phyloP scores from a whole-genome alignment of 2,329 filamentous ascomycete species.

The Sclerotinia subarctica region DNA sequence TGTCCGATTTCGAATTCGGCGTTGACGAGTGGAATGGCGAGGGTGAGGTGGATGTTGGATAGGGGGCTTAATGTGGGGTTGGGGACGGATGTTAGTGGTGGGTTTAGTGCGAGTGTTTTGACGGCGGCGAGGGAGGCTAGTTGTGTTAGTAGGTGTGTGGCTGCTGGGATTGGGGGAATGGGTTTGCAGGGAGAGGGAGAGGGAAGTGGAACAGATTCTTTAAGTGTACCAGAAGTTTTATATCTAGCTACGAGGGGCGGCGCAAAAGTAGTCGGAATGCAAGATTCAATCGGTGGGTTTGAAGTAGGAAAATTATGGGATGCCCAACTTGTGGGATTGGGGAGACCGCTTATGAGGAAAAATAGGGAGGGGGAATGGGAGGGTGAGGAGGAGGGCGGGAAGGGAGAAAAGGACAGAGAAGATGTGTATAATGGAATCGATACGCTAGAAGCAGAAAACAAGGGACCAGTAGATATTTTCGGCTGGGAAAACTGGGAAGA shows the following conservation, averaged over 20 bases:
- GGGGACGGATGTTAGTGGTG: slow-evolving; percentile 88
- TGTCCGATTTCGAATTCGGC: slow-evolving; percentile 86
- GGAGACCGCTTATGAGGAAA: not conserved
- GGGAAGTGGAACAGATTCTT: slow-evolving; percentile 51
- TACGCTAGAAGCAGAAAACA: too few species aligned
- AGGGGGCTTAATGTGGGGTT: slow-evolving; percentile 76
- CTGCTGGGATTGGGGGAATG: slow-evolving; percentile 46
- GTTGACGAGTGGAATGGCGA: slow-evolving; percentile 74
- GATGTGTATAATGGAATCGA: slow-evolving; percentile 22
- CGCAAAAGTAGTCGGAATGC: slow-evolving; percentile 74
- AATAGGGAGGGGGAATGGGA: not conserved
- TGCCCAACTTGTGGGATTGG: slow-evolving; percentile 75
- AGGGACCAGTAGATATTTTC: slow-evolving; percentile 78
- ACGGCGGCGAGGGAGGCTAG: slow-evolving; percentile 80
- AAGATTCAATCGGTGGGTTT: slow-evolving; percentile 71
- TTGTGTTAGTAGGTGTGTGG: slow-evolving; percentile 71
- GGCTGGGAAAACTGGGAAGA: slow-evolving; percentile 90
- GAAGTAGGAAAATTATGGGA: slow-evolving; percentile 88
- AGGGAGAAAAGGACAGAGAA: slow-evolving; percentile 42
- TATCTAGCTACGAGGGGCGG: slow-evolving; percentile 88
- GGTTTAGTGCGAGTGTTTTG: slow-evolving; percentile 77
- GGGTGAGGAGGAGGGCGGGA: slow-evolving; percentile 27
- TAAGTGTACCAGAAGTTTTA: slow-evolving; percentile 82
- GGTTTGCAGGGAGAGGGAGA: slow-evolving; percentile 42
- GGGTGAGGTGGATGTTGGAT: slow-evolving; percentile 70